A percentile compares a stretch with the other conserved stretches of the same genome.
These are phyloP conservation scores for Amyloporia xantha DNA, from an alignment of 768 basidiomycete genomes.

Conservation along the genomic window DNA sequence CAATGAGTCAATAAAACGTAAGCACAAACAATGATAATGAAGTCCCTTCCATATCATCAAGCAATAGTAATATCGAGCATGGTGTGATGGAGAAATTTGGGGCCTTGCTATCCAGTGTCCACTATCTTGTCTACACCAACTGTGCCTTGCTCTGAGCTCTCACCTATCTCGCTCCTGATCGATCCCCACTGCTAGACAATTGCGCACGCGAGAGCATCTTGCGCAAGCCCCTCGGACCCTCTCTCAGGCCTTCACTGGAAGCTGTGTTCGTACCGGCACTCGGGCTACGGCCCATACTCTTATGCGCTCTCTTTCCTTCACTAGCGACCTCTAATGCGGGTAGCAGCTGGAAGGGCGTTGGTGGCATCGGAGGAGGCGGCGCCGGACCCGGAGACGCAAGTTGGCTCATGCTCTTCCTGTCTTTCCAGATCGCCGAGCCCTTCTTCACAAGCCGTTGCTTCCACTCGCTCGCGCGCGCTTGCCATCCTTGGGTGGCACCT, in stretches of 20 bases:
- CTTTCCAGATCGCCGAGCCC: constrained; percentile 1
- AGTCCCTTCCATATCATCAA: no score
- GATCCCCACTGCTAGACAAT: background rate
- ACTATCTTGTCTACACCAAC: no score
- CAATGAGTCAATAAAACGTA: no score
- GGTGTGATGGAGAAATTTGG: no score
- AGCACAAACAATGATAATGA: no score
- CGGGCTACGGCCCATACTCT: background rate
- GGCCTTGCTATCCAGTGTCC: no score
- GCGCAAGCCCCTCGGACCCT: background rate
- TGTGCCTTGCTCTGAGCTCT: no score
- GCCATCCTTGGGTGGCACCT: background rate
- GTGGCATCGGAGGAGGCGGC: background rate
- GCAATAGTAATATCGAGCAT: no score
- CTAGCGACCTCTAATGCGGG: background rate
- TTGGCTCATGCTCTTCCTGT: background rate
- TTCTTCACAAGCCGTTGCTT: background rate
- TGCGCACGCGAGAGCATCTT: constrained; percentile 1
- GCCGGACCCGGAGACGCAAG: background rate
- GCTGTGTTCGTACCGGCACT: background rate
- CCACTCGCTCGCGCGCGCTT: constrained; percentile 1
- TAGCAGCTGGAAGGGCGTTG: background rate
- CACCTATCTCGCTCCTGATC: background rate
- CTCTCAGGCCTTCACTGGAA: background rate
- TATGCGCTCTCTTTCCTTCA: background rate